phyloP scores from a whole-genome alignment of 345 rosid genomes.

The Salix udensis region DNA sequence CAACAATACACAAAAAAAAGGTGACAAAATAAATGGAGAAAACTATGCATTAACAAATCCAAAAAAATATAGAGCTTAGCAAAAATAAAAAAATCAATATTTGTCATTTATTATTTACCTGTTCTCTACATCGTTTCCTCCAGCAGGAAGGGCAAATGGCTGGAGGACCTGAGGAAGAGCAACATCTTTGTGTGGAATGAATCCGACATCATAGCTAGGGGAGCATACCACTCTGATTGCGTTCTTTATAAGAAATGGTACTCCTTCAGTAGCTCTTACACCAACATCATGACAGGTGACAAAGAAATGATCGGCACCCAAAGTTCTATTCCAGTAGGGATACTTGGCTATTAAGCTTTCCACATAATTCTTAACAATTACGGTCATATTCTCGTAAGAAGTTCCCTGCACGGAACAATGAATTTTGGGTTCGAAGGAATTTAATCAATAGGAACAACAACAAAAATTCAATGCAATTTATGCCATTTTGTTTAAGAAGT shows the following conservation, averaged over 20 bases:
- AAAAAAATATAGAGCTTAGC: background rate
- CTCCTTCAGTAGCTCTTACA: conserved; percentile 90
- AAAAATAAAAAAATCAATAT: background rate
- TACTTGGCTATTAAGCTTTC: conserved; percentile 68
- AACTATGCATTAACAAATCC: background rate
- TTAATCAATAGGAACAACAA: background rate
- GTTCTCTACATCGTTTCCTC: conserved; percentile 80
- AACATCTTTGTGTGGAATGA: conserved; percentile 95
- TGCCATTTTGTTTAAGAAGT: background rate
- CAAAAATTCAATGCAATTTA: background rate
- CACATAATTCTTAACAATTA: conserved; percentile 73
- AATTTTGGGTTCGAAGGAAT: background rate
- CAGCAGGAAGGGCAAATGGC: conserved; percentile 94
- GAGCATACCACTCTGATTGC: conserved; percentile 93
- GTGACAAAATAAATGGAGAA: background rate
- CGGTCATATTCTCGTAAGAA: conserved; percentile 86
- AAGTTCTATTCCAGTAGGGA: conserved; percentile 92
- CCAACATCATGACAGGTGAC: conserved; percentile 98
- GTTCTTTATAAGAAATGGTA: conserved; percentile 74
- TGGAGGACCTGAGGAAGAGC: conserved; percentile 94
- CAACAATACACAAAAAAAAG: background rate
- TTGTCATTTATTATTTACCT: conserved; percentile 40
- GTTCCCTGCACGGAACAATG: conserved; percentile 58
- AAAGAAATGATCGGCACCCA: conserved; percentile 97
- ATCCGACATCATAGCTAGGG: conserved; percentile 91